Evolutionary conservation across 1,284 basidiomycete species (phyloP), one percentile per base, ranked within the genome.

Genomic region (Trametes polyzona): DNA sequence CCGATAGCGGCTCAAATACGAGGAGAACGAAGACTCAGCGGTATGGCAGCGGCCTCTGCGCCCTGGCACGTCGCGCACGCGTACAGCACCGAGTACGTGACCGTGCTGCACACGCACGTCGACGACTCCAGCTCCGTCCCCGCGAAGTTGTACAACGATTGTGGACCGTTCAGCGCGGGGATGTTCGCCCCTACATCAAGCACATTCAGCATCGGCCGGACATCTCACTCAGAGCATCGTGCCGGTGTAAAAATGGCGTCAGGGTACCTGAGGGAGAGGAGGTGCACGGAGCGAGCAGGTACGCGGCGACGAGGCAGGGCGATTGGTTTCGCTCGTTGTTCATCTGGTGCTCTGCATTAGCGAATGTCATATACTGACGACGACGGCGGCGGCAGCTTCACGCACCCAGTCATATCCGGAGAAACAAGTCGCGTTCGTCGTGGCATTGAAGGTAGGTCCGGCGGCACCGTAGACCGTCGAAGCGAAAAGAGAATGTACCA

Each of bases 11-110:
- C n/a, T n/a, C n/a, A n/a, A n/a, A n/a, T n/a, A n/a, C n/a, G n/a
- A n/a, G n/a, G n/a, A n/a, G n/a, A n/a, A n/a, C n/a, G n/a, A n/a
- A n/a, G n/a, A 36, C 46, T 47, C 46, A 47, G 32, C 46, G 46
- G 46, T 33, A 47, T 6, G 17, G 36, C 27, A 23, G 32, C 14
- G 11, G n/a, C 12, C 23, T 47, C 46, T 4, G 46, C 46, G 5
- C 46, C 46, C 26, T 47, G 46, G 33, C 46, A 47, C 9, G 46
- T 47, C 12, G 46, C 46, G 23, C 46, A 47, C 17, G 46, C 46
- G 16, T 47, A 47, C 1, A 47, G 46, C 32, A 47, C 27, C 5
- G 46, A 33, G 23, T 26, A 47, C 21, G 33, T 36, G 16, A 47
- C 46, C 21, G 46, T 47, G 16, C 10, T 47, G 23, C 46, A 47